Conservation (phyloP, 805 yeast species). For the Zygotorulaspora danielsina region DNA sequence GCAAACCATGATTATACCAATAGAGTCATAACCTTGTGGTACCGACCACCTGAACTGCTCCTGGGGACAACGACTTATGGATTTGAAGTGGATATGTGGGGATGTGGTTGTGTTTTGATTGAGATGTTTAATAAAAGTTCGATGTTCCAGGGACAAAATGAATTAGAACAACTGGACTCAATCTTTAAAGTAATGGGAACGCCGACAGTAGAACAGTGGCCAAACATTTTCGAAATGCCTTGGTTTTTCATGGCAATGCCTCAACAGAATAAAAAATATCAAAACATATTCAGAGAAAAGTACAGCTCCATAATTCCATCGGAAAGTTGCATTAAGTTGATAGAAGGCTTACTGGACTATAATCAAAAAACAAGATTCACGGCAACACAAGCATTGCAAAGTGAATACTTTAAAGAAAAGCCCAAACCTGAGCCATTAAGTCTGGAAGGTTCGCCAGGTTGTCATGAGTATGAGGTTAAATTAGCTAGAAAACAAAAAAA, state of each 20-base stretch:
- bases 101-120: slow-evolving; percentile 84
- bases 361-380: slow-evolving; percentile 66
- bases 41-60: slow-evolving; percentile 91
- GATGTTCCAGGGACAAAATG: slow-evolving; percentile 83
- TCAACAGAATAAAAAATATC: slow-evolving; percentile 30
- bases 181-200: slow-evolving; percentile 86
- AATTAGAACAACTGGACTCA: slow-evolving; percentile 71
- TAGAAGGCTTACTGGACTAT: slow-evolving; percentile 55
- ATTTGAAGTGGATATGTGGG: slow-evolving; percentile 93
- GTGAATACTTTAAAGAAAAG: slow-evolving; percentile 64
- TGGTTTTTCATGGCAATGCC: slow-evolving; percentile 90
- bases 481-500: slow-evolving; percentile 56
- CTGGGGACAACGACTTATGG: slow-evolving; percentile 90
- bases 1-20: slow-evolving; percentile 74
- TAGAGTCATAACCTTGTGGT: slow-evolving; percentile 94
- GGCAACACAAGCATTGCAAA: slow-evolving; percentile 65
- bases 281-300: slow-evolving; percentile 38
- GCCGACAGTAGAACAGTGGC: slow-evolving; percentile 71
- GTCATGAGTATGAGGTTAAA: slow-evolving; percentile 85
- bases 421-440: slow-evolving; percentile 61
- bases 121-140: slow-evolving; percentile 76
- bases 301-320: slow-evolving; percentile 45
- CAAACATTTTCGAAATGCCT: slow-evolving; percentile 70
- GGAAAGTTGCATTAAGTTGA: slow-evolving; percentile 57
- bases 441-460: slow-evolving; percentile 67